Evolutionary conservation across 2,329 filamentous ascomycete genomes (phyloP), one percentile per base, ranked within the genome.

Genomic region (Colletotrichum zoysiae): DNA sequence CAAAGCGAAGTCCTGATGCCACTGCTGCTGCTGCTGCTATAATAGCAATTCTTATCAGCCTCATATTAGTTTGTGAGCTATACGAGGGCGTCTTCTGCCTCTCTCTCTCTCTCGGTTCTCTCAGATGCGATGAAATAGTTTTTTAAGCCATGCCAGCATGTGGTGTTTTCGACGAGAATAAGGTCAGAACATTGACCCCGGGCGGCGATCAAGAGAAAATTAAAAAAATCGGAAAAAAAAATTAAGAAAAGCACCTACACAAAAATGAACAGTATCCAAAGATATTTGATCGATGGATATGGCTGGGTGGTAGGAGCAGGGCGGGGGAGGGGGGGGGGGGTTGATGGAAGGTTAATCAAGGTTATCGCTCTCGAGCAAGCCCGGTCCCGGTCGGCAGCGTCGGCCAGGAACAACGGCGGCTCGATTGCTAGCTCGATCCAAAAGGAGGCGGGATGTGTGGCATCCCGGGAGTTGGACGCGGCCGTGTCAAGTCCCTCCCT

Each of bases 71-170:
- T 42, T 30, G 42, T 59, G 46, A 42, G 30, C 12, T 50, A 23
- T 16, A 2, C 26, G 59, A 65, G 59, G 59, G 59, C 55, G 9
- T 56, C 12, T 11, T 38, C 6, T 48, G 55, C 65, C 70, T 44
- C 59, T 8, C 44, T 46, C 42, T 59, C 58, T 16, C 58, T 16
- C 42, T 44, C 16, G 33, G 6, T 30, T 56, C n/a, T 62, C 35
- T 71, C 33, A 35, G 18, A 6, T 56, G 56, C 48, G 40, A 48
- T 42, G 55, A 38, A 65, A 57, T 60, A 69, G 50, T 16, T 50
- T 42, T 50, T 38, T 7, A 69, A 69, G 59, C 70, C 70, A 72
- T 72, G 59, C 65, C 69, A 71, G 65, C 69, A 71, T 55, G 59
- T 33, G 58, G n/a, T 60, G 44, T 46, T 23, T 48, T 50, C n/a